Conservation (phyloP, 441 rosid species). For the Lepidium campestre region DNA sequence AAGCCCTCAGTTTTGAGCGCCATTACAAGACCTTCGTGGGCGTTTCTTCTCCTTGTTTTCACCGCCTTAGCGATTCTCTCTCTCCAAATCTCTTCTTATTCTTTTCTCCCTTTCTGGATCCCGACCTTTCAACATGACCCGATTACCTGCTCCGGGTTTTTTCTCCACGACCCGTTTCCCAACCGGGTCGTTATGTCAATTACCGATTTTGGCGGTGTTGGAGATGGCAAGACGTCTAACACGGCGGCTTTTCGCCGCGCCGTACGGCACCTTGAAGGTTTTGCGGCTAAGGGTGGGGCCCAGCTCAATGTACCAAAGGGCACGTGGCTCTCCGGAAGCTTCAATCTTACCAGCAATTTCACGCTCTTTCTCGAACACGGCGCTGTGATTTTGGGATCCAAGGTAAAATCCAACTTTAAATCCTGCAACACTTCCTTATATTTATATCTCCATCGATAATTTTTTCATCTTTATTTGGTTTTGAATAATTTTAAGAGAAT, state of each 20-base stretch:
- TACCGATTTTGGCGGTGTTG: constrained; percentile 78
- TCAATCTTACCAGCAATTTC: constrained; percentile 83
- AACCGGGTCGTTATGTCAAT: constrained; percentile 62
- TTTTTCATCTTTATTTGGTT: not conserved
- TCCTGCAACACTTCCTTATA: not conserved
- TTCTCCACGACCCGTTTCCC: constrained; percentile 23
- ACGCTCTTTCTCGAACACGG: constrained; percentile 72
- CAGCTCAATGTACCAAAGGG: constrained; percentile 78
- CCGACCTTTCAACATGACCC: not conserved
- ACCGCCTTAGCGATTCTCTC: constrained; percentile 43
- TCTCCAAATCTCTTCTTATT: constrained; percentile 51
- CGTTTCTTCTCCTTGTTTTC: constrained; percentile 44
- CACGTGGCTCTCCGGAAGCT: constrained; percentile 81
- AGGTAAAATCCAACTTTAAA: constrained; percentile 32
- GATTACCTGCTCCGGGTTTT: constrained; percentile 42
- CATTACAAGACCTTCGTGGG: constrained; percentile 43
- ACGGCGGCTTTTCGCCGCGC: constrained; percentile 73
- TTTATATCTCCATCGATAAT: not conserved
- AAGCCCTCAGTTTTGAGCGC: constrained; percentile 23
- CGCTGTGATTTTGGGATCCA: constrained; percentile 76
- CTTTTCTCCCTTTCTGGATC: constrained; percentile 29
- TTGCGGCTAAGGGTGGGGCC: constrained; percentile 48
- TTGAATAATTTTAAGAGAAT: not conserved
- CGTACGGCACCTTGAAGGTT: constrained; percentile 40
- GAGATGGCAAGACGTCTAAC: constrained; percentile 72